Base-by-base conservation (phyloP, 1,284 basidiomycete genomes). In the Gomphus sp. region DNA sequence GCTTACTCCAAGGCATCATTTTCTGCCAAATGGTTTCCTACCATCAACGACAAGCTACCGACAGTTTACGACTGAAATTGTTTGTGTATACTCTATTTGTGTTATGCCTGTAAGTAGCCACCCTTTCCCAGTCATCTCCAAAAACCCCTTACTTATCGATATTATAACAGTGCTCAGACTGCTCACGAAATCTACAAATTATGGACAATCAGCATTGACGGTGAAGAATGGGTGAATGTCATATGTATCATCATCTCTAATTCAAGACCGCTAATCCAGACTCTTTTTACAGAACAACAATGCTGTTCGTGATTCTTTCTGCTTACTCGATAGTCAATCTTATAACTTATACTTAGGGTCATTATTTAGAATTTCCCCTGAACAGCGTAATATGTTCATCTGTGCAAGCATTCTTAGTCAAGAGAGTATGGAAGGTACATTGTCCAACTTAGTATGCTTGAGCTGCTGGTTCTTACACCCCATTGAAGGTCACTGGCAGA, bases 1-100 rank as follows among this genome's bases (percentile, higher is more conserved):
- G 51, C 34, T 18, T 52, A 14, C 39, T 53, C 18, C 36, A 53
- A 39, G 52, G 52, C 36, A 53, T 53, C 34, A 53, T 53, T 22
- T 53, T 53, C 22, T 53, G 52, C 36, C 52, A 53, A 53, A 37
- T 53, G 52, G 36, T 53, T 39, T 41, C 52, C 34, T 53, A 39
- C 39, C 34, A 43, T 37, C 52, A 53, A 53, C 34, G 36, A 25
- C 52, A 43, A 18, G 52, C 39, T 28, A 14, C 14, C 1, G 51
- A 52, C 51, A 52, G 51, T n/a, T 8, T 31, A 39, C 52, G 36
- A 25, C 14, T 53, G 39, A 53, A 53, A 18, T 1, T 39, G n/a
- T 53, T 53, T 53, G 36, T 53, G 3, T 53, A 39, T 43, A 39
- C 52, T 37, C 25, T 53, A 18, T 53, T 53, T 18, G 10, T 22